Base-by-base conservation (phyloP, 176 grass and related monocot species). In the Pontederia crassipes region DNA sequence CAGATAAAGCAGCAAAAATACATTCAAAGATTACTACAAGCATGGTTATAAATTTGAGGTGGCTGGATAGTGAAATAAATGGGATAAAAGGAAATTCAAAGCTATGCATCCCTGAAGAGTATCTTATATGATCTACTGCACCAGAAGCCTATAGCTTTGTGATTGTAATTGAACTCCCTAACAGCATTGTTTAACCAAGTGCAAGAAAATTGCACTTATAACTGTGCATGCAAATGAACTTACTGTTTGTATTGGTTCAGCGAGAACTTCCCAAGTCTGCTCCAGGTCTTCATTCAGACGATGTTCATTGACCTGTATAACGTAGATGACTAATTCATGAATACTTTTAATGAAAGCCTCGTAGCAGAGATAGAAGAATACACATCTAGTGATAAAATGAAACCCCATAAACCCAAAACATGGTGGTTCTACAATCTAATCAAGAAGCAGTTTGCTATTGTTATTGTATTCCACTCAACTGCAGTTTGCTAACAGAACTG, bases 261-360 rank as follows among this genome's bases (percentile, higher is more conserved):
- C 94, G 77, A 98, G 88, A 73, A 98, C 79, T 66, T 92, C 88
- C 88, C 94, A 98, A 46, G 88, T 98, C 54, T 83, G 74, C 58
- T 92, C 88, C 81, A 89, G 74, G 77, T 98, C 88, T 77, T 92
- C 79, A 86, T 58, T 57, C 54, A 98, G 68, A 61, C 68, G 68
- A 14, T 65, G 54, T 51, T 81, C 66, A 62, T 93, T 92, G 58
- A 98, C 94, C 94, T 98, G 80, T 48, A 62, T 27, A 63, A 28
- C 17, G 3, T 40, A 40, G 7, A 11, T 17, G 47, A 8, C 35
- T 9, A 35, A 26, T 28, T 72, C 45, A 59, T 27, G 2, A 61
- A 51, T 2, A 28, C n/a, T 40, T 40, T 40, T 40, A 3, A 40
- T 40, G 32, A 40, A 4, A 40, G 32, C 32, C 2, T 40, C 32